phyloP scores from a whole-genome alignment of 108 stramenopile genomes.

The Skeletonema menzelii region DNA sequence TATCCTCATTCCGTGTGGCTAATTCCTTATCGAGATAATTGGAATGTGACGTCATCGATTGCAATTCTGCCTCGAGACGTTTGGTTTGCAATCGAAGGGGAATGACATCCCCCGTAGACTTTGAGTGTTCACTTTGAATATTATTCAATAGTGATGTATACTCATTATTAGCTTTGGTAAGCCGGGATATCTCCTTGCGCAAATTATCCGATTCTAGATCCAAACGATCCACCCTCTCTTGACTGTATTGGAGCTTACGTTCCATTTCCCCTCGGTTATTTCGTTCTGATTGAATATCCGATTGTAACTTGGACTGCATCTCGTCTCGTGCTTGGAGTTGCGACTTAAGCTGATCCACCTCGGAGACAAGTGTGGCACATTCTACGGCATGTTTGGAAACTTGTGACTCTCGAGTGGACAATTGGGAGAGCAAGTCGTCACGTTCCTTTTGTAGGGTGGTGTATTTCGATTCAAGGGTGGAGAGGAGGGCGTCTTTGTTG shows the following conservation, averaged over 20 bases:
- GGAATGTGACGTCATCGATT: conserved; percentile 60
- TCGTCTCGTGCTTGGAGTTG: background rate
- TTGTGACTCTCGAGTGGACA: background rate
- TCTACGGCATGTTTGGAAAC: background rate
- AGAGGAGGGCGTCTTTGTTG: conserved; percentile 33
- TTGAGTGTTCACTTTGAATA: conserved; percentile 54
- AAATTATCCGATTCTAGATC: conserved; percentile 10
- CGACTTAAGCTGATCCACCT: background rate
- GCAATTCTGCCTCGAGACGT: conserved; percentile 72
- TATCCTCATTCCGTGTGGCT: conserved; percentile 30
- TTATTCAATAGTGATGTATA: conserved; percentile 44
- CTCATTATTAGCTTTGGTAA: conserved; percentile 57
- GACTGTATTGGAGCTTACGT: background rate
- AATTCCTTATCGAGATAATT: conserved; percentile 73
- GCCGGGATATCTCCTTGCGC: conserved; percentile 33
- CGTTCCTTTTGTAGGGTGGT: conserved; percentile 32
- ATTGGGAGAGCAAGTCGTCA: conserved; percentile 16
- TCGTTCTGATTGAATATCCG: background rate
- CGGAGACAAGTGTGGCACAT: background rate
- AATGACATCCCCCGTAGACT: conserved; percentile 58
- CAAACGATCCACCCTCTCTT: conserved; percentile 3
- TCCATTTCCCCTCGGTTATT: background rate
- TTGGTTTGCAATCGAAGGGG: conserved; percentile 70
- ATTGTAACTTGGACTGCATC: background rate
- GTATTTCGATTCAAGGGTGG: conserved; percentile 32